Evolutionary conservation across 106 monocot genomes (phyloP), one percentile per base, ranked within the genome.

Genomic region (Hemerocallis citrina): DNA sequence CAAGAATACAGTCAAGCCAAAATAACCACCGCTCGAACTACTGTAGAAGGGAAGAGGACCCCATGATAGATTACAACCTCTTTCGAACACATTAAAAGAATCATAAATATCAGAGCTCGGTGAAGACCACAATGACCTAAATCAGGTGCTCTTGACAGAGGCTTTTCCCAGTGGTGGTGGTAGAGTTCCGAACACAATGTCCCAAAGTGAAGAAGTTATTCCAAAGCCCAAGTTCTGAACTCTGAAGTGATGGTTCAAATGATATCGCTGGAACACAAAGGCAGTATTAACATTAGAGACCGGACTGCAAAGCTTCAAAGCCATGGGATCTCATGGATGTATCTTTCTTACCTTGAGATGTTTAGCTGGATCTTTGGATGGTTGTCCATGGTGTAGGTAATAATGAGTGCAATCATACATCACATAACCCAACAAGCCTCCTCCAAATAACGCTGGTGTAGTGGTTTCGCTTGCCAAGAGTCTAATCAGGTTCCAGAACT

Each of bases 351-450:
- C 92, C 88, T 92, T 92, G 55, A 92, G 81, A 72, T 80, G 42
- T 19, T 69, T 80, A 9, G 64, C 78, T 8, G 67, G 78, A 7
- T 69, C 48, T 21, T 37, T 65, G 31, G 88, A 67, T 64, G 92
- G 92, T 46, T 88, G 81, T 20, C 92, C 88, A 63, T 92, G 92
- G 52, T 92, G 92, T 31, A 92, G 57, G 59, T 92, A 92, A 44
- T 92, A 92, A 52, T 88, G 92, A 52, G 88, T 92, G 71, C 92
- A 92, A 35, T 92, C 92, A 63, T 92, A 92, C 37, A 92, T 76
- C 59, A 92, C 92, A 54, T 92, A 92, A 46, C 92, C 93, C 34
- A 94, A 47, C 38, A 94, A 63, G 31, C 85, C 76, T 55, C 93
- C 93, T 35, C 74, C 89, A 50, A 94, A 85, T 44, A 94, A 49